These are phyloP conservation scores for Agaricus bisporus DNA, from an alignment of 768 basidiomycete genomes.

Conservation along the genomic window DNA sequence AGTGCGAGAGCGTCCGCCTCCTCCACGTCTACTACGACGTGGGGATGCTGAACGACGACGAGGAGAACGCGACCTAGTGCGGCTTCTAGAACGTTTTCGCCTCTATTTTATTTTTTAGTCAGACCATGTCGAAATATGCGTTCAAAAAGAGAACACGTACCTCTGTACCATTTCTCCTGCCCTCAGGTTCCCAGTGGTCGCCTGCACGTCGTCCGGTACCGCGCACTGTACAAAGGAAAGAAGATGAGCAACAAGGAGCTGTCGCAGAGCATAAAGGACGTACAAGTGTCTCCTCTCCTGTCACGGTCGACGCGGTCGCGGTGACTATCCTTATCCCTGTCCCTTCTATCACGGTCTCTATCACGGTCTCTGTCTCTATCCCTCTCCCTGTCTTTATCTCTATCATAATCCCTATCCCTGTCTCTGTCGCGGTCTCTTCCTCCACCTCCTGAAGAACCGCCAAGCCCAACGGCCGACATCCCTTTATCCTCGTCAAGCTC, in stretches of 20 bases:
- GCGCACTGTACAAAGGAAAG: slow-evolving; percentile 19
- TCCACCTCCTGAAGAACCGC: slow-evolving; percentile 33
- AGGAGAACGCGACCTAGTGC: slow-evolving; percentile 57
- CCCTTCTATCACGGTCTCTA: slow-evolving; percentile 32
- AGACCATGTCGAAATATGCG: not conserved
- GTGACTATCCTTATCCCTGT: slow-evolving; percentile 35
- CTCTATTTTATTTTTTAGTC: slow-evolving; percentile 42
- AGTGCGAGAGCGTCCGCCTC: slow-evolving; percentile 31
- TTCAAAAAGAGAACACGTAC: slow-evolving; percentile 33
- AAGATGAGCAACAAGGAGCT: not conserved
- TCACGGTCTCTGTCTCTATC: slow-evolving; percentile 32
- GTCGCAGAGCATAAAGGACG: slow-evolving; percentile 12
- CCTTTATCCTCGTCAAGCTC: slow-evolving; percentile 67
- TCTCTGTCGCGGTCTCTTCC: slow-evolving; percentile 38
- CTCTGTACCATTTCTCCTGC: slow-evolving; percentile 54
- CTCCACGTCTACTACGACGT: slow-evolving; percentile 49
- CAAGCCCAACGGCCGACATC: slow-evolving; percentile 30
- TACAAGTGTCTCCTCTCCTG: slow-evolving; percentile 52
- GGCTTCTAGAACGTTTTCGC: slow-evolving; percentile 61
- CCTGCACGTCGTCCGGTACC: slow-evolving; percentile 39
- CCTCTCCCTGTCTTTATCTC: slow-evolving; percentile 34
- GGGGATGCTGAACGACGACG: slow-evolving; percentile 65
- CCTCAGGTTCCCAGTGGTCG: slow-evolving; percentile 83
- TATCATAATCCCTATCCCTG: slow-evolving; percentile 33
- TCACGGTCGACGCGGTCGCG: slow-evolving; percentile 25